A percentile compares a stretch with the other conserved stretches of the same genome.
These are phyloP conservation scores for Tricholoma sp. DNA, from an alignment of 768 basidiomycete species.

Conservation along the genomic window DNA sequence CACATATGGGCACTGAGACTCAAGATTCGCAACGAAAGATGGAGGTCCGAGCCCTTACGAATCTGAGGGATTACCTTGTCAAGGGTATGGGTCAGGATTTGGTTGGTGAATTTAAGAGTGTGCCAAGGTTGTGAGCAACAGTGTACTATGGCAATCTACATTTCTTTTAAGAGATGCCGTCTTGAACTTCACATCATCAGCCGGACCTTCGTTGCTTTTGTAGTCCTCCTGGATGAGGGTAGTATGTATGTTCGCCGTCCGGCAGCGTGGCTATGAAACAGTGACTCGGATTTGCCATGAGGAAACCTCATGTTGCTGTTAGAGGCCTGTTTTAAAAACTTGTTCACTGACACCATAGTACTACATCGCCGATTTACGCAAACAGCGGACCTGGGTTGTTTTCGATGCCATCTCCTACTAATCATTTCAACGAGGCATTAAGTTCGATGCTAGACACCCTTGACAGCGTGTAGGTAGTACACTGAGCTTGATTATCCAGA, in stretches of 20 bases:
- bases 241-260: background rate
- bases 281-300: background rate
- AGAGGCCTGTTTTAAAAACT: too few relatives aligned
- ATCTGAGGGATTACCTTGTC: slow-evolving; percentile 66
- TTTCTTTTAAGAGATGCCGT: too few relatives aligned
- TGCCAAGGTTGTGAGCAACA: slow-evolving; percentile 10
- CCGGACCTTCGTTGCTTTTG: too few relatives aligned
- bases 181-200: too few relatives aligned
- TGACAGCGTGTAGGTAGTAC: background rate
- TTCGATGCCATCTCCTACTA: background rate
- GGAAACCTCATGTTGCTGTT: background rate
- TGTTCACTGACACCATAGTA: too few relatives aligned
- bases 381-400: too few relatives aligned
- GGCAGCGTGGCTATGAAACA: background rate
- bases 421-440: background rate
- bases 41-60: slow-evolving; percentile 81
- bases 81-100: slow-evolving; percentile 62
- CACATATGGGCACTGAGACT: slow-evolving; percentile 90
- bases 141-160: background rate
- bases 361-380: background rate
- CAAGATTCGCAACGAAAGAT: slow-evolving; percentile 76
- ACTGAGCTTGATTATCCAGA: background rate
- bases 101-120: slow-evolving; percentile 48
- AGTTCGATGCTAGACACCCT: background rate
- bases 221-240: too few relatives aligned